Conservation (phyloP, 805 yeast species). For the Debaryomyces tyrocola region DNA sequence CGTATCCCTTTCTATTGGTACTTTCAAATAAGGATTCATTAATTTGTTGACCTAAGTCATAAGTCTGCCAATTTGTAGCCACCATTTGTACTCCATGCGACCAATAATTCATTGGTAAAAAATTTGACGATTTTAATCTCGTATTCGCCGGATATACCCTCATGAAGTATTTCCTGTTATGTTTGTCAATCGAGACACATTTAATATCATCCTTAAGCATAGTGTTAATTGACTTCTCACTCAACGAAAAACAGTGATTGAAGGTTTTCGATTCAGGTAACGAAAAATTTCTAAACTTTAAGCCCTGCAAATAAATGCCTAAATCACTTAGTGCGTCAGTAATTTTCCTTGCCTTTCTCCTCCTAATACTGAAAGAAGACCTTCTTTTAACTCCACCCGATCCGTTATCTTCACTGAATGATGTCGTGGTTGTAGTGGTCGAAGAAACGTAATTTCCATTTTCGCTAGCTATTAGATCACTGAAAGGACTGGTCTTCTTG, state of each 20-base stretch:
- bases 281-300: slow-evolving; percentile 78
- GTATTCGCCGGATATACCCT: slow-evolving; percentile 85
- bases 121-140: slow-evolving; percentile 76
- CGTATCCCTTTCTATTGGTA: slow-evolving; percentile 67
- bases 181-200: slow-evolving; percentile 61
- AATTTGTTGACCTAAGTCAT: slow-evolving; percentile 84
- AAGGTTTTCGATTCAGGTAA: slow-evolving; percentile 78
- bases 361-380: slow-evolving; percentile 20
- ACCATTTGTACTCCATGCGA: slow-evolving; percentile 87
- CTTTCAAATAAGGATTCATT: slow-evolving; percentile 79
- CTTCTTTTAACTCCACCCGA: slow-evolving; percentile 11
- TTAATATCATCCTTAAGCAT: slow-evolving; percentile 65
- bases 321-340: slow-evolving; percentile 51
- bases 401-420: slow-evolving; percentile 41
- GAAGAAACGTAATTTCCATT: slow-evolving; percentile 16
- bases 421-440: slow-evolving; percentile 25
- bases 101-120: slow-evolving; percentile 82
- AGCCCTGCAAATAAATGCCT: slow-evolving; percentile 74
- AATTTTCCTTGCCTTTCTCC: slow-evolving; percentile 22
- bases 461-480: slow-evolving; percentile 18
- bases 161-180: slow-evolving; percentile 73
- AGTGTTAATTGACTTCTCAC: slow-evolving; percentile 65
- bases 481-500: slow-evolving; percentile 48
- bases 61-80: slow-evolving; percentile 95
- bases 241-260: slow-evolving; percentile 85